Evolutionary conservation across 2,329 filamentous ascomycete species (phyloP).

Genomic region (Aspergillus texensis): DNA sequence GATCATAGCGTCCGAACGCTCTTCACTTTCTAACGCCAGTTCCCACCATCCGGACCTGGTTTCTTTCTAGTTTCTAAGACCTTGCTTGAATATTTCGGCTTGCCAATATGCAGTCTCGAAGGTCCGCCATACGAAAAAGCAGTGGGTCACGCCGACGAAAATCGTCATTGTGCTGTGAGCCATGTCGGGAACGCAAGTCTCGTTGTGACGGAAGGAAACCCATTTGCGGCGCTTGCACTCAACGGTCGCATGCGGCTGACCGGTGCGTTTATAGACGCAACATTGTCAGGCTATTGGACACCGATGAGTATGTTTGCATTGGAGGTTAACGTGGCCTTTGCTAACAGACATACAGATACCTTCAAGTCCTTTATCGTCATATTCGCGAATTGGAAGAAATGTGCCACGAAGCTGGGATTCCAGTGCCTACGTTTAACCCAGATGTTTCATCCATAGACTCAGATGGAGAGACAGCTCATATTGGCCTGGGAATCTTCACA

Average conservation of each 20-base stretch:
- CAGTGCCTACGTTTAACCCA: constrained; percentile 14
- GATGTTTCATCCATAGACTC: neutral
- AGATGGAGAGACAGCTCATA: neutral
- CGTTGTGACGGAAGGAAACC: constrained; percentile 36
- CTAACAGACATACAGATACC: constrained; percentile 10
- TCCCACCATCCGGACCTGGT: neutral
- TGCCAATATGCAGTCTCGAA: constrained; percentile 3
- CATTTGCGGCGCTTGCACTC: constrained; percentile 47
- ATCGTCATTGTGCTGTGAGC: constrained; percentile 2
- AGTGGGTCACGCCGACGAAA: constrained; percentile 4
- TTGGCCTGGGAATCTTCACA: neutral
- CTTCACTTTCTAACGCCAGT: neutral
- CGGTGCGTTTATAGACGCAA: constrained; percentile 44
- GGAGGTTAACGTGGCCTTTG: neutral
- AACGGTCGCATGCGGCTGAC: constrained; percentile 35
- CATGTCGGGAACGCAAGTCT: constrained; percentile 6
- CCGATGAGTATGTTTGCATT: constrained; percentile 34
- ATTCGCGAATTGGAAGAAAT: constrained; percentile 32
- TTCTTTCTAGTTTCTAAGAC: neutral
- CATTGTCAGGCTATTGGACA: constrained; percentile 41
- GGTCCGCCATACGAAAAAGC: neutral
- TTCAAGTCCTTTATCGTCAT: constrained; percentile 26
- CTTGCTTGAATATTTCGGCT: neutral
- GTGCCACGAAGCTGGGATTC: constrained; percentile 26
- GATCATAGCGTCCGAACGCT: neutral